phyloP scores from a whole-genome alignment of 331 rosid species.

The Acacia pycnantha region DNA sequence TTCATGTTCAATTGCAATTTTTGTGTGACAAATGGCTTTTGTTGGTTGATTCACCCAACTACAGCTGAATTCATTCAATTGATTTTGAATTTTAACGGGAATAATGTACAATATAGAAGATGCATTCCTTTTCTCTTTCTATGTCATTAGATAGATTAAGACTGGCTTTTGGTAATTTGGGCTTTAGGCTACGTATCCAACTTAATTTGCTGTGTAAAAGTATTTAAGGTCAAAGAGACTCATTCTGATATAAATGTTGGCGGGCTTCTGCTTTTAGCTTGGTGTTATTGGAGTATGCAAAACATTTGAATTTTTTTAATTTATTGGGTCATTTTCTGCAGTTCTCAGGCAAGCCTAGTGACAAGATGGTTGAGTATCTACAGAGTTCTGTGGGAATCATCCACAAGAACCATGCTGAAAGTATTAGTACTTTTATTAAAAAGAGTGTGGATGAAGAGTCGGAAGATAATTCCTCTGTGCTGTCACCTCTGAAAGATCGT shows the following conservation, averaged over 20 bases:
- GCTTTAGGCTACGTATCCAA: neutral
- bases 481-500: conserved; percentile 57
- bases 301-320: neutral
- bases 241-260: neutral
- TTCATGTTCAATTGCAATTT: neutral
- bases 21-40: neutral
- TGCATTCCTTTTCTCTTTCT: neutral
- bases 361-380: conserved; percentile 88
- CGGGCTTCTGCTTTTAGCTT: neutral
- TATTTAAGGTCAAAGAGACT: neutral
- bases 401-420: conserved; percentile 96
- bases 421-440: conserved; percentile 83
- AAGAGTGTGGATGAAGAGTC: conserved; percentile 86
- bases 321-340: conserved; percentile 35
- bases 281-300: neutral
- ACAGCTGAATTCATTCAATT: neutral
- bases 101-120: neutral
- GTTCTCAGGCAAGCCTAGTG: conserved; percentile 85
- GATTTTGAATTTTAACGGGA: neutral
- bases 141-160: conserved; percentile 7
- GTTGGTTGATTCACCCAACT: neutral
- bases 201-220: neutral
- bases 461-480: conserved; percentile 54
- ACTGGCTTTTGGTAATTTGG: neutral
- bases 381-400: conserved; percentile 92